A percentile compares a stretch with the other conserved stretches of the same genome.
These are phyloP conservation scores for Citrus mangshanensis DNA, from an alignment of 345 rosid species.

Conservation along the genomic window DNA sequence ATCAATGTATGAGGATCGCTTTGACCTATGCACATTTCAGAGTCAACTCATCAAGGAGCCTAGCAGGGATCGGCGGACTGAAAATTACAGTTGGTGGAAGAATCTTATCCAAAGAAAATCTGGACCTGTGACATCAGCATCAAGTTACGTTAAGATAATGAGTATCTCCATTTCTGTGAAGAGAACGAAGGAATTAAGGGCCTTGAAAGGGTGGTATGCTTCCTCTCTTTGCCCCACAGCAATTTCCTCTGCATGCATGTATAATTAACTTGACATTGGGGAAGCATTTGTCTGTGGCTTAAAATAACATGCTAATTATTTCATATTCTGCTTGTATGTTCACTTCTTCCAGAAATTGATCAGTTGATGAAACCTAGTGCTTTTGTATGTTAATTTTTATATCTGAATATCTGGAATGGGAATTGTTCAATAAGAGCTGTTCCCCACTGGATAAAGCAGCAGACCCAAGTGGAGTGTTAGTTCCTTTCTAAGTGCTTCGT, in stretches of 20 bases:
- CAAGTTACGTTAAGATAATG: conserved; percentile 40
- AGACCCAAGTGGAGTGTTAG: background rate
- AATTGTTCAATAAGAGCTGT: background rate
- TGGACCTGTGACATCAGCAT: conserved; percentile 31
- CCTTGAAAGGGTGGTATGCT: conserved; percentile 81
- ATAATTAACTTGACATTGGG: background rate
- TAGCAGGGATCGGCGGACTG: conserved; percentile 26
- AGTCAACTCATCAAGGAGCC: conserved; percentile 42
- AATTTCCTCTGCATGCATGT: conserved; percentile 12
- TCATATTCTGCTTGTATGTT: background rate
- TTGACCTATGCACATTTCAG: conserved; percentile 69
- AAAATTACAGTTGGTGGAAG: conserved; percentile 66
- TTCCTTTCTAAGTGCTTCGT: background rate
- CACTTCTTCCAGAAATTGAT: background rate
- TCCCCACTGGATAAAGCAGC: background rate
- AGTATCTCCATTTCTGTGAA: conserved; percentile 63
- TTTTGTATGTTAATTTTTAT: background rate
- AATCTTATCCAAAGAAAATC: conserved; percentile 41
- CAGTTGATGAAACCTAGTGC: too few relatives aligned
- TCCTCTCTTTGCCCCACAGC: conserved; percentile 16
- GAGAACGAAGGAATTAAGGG: conserved; percentile 82
- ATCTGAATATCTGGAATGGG: background rate
- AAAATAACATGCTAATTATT: background rate
- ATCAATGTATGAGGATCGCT: conserved; percentile 91
- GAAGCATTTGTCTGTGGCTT: conserved; percentile 1